A percentile compares a stretch with the other conserved stretches of the same genome.
phyloP scores from a whole-genome alignment of 1,139 yeast genomes.

The Debaryomycetaceae sp. region DNA sequence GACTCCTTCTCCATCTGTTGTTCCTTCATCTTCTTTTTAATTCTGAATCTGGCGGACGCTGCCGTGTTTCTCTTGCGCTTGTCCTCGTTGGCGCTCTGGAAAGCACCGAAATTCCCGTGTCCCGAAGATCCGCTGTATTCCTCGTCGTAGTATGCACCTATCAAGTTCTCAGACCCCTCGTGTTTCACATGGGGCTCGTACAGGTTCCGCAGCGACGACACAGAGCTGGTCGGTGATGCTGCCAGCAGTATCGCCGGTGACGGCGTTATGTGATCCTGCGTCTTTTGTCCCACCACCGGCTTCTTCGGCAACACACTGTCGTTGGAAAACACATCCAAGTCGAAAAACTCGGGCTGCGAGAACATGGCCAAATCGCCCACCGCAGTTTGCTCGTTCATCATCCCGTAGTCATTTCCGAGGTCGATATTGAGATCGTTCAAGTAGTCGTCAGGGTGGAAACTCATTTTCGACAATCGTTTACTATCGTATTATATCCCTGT shows the following conservation, averaged over 20 bases:
- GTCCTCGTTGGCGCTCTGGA: slow-evolving; percentile 23
- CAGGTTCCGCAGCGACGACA: slow-evolving; percentile 8
- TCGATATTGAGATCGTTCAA: slow-evolving; percentile 40
- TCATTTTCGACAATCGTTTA: slow-evolving; percentile 19
- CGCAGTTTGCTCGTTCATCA: slow-evolving; percentile 14
- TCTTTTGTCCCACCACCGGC: slow-evolving; percentile 5
- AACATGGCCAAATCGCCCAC: slow-evolving; percentile 41
- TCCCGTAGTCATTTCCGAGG: slow-evolving; percentile 25
- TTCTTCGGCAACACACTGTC: slow-evolving; percentile 17
- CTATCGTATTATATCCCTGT: not conserved
- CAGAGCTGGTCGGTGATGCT: not conserved
- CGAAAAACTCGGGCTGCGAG: slow-evolving; percentile 45
- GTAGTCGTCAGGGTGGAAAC: slow-evolving; percentile 44
- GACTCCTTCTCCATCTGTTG: slow-evolving; percentile 71
- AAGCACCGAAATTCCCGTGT: not conserved
- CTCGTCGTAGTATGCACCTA: not conserved
- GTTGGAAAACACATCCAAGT: slow-evolving; percentile 41
- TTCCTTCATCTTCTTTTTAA: slow-evolving; percentile 78
- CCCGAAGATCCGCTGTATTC: not conserved
- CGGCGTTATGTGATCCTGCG: slow-evolving; percentile 4
- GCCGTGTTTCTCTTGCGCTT: slow-evolving; percentile 76
- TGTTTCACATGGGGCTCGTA: slow-evolving; percentile 7
- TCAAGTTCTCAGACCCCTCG: not conserved
- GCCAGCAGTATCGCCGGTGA: slow-evolving; percentile 1
- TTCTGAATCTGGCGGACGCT: slow-evolving; percentile 76